Evolutionary conservation across 148 eudicot genomes (phyloP), one percentile per base, ranked within the genome.

Genomic region (Fagopyrum esculentum): DNA sequence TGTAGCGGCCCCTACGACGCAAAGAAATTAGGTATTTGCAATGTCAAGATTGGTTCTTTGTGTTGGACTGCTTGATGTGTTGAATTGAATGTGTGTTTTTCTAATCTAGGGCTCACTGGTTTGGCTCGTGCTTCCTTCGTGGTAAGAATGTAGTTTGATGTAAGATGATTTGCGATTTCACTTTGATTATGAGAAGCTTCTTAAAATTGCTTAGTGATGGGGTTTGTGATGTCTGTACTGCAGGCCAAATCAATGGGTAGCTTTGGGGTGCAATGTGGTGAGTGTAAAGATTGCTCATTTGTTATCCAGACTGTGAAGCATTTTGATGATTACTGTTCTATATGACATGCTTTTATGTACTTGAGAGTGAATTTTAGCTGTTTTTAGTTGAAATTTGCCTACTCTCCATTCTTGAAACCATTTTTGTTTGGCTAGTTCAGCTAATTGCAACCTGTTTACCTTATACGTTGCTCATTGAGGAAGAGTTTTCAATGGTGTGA

Each of bases 1-100:
- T 94, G 96, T 56, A 49, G 73, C 8, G 98, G 91, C n/a, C 89
- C 97, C 12, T 83, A 81, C 75, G 87, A 86, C 73, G 97, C 96
- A 47, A 78, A 71, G 17, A 86, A 85, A 82, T 73, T 55, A 81
- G 98, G 98, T 93, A 81, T 71, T 16, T 5, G 15, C 13, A 64
- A 35, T 30, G 4, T 10, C 17, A 22, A 11, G 46, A 13, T 61
- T 55, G 29, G 17, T 45, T 75, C 17, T 44, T 49, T 73, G 19
- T 40, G 12, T 57, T 44, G 35, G 1, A 56, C 17, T 17, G 10
- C 75, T 71, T 64, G 16, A 46, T 76, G 68, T 19, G 43, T 16
- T 52, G 74, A 26, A 19, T 60, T 75, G 48, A 11, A 63, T 49
- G 45, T 69, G 35, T 73, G 52, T 68, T 77, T 0, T 22, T 59